Percentiles rank a stretch among this genome's conserved stretches.
Evolutionary conservation across 345 rosid genomes (phyloP).

Genomic region (Hypericum androsaemum): DNA sequence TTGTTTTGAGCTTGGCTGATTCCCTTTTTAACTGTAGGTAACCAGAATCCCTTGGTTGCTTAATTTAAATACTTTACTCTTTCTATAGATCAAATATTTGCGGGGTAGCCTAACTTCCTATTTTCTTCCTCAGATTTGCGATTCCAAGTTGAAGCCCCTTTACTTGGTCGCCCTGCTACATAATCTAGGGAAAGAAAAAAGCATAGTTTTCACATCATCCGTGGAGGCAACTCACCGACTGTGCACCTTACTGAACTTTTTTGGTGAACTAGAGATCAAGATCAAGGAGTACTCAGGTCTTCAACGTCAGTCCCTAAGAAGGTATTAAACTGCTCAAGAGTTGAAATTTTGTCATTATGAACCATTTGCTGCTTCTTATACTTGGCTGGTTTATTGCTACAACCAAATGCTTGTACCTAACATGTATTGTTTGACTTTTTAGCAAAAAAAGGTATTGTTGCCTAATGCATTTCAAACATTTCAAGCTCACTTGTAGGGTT

Average conservation of each 20-base stretch:
- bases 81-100: too few species aligned
- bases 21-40: too few species aligned
- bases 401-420: neutral
- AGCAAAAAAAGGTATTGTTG: too few species aligned
- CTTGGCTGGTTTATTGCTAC: neutral
- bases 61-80: too few species aligned
- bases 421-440: too few species aligned
- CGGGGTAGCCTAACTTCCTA: neutral
- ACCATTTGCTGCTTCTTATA: neutral
- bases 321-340: conserved; percentile 28
- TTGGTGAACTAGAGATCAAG: conserved; percentile 58
- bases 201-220: conserved; percentile 80
- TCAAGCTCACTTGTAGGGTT: too few species aligned
- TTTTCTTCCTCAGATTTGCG: conserved; percentile 49
- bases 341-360: neutral
- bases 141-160: conserved; percentile 63
- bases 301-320: conserved; percentile 66
- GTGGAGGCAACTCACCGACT: conserved; percentile 82
- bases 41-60: too few species aligned
- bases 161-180: conserved; percentile 70
- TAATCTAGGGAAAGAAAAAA: conserved; percentile 62
- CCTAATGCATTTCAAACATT: too few species aligned
- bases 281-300: conserved; percentile 84
- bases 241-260: conserved; percentile 64
- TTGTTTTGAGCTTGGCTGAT: too few species aligned